These are phyloP conservation scores for Hyparrhenia diplandra DNA, from an alignment of 176 grass and related monocot species.

Conservation along the genomic window DNA sequence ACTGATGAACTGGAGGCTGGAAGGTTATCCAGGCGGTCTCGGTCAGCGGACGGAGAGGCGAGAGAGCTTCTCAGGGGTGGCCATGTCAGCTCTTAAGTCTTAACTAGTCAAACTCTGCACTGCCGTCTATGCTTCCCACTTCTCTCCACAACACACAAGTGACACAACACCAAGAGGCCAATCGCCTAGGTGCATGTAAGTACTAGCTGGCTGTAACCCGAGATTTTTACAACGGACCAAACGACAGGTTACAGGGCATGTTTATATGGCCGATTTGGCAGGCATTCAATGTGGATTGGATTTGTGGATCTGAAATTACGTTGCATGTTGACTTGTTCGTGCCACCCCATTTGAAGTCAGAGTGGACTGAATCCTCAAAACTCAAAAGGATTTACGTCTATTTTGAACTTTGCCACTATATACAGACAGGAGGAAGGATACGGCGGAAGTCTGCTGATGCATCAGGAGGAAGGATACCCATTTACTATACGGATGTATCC, in stretches of 20 bases:
- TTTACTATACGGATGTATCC: background rate
- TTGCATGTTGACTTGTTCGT: background rate
- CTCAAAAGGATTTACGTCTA: background rate
- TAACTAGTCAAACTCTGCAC: background rate
- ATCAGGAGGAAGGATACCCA: background rate
- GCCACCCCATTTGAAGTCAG: background rate
- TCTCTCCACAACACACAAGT: too few relatives aligned
- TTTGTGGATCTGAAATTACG: background rate
- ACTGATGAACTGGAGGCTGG: too few relatives aligned
- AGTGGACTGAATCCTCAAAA: background rate
- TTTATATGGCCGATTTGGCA: background rate
- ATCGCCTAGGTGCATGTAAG: background rate
- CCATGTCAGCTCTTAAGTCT: background rate
- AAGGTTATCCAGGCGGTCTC: background rate
- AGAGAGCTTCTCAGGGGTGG: background rate
- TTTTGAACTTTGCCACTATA: background rate
- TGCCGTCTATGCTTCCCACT: background rate
- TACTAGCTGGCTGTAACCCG: background rate
- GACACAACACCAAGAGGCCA: background rate
- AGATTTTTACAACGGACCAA: background rate
- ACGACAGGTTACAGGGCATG: background rate
- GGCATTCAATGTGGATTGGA: background rate
- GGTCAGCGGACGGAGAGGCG: background rate
- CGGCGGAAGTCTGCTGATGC: background rate
- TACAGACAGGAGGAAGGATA: background rate